These are phyloP conservation scores for cucumber (Cucumis sativus) DNA, from an alignment of 306 rosid genomes.

Conservation along the genomic window DNA sequence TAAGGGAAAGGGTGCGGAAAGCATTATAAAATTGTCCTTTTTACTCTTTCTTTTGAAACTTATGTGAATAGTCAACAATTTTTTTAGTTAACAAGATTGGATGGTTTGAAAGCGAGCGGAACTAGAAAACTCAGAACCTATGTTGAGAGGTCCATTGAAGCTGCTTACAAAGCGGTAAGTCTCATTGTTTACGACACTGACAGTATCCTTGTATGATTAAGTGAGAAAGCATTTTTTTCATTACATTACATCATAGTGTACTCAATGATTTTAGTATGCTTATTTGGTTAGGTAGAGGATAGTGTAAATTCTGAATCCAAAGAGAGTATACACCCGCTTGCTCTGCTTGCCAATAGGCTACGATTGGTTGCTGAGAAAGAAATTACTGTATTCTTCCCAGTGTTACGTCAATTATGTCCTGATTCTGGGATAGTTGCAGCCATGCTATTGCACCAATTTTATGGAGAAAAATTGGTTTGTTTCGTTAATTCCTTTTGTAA, in stretches of 20 bases:
- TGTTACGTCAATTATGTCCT: constrained; percentile 26
- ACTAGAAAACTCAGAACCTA: constrained; percentile 26
- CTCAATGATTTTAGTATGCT: background rate
- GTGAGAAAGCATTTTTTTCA: background rate
- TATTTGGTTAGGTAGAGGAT: constrained; percentile 24
- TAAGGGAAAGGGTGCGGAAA: background rate
- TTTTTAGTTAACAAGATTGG: constrained; percentile 18
- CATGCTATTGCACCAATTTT: constrained; percentile 24
- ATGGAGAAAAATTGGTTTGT: constrained; percentile 44
- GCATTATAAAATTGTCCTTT: background rate
- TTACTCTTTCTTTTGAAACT: background rate
- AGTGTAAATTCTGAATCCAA: constrained; percentile 23
- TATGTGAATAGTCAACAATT: background rate
- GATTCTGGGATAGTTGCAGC: constrained; percentile 32
- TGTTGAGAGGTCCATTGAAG: constrained; percentile 32
- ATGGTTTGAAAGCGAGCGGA: constrained; percentile 12
- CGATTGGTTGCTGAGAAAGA: constrained; percentile 38
- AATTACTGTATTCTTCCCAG: constrained; percentile 30
- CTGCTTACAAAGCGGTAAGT: constrained; percentile 28
- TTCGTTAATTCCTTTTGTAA: background rate
- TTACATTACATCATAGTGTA: background rate
- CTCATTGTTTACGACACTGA: background rate
- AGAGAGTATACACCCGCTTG: constrained; percentile 32
- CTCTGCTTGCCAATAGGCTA: constrained; percentile 39
- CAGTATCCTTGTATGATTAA: background rate